phyloP scores from a whole-genome alignment of 2,329 filamentous ascomycete genomes.

The Hortaea werneckii region DNA sequence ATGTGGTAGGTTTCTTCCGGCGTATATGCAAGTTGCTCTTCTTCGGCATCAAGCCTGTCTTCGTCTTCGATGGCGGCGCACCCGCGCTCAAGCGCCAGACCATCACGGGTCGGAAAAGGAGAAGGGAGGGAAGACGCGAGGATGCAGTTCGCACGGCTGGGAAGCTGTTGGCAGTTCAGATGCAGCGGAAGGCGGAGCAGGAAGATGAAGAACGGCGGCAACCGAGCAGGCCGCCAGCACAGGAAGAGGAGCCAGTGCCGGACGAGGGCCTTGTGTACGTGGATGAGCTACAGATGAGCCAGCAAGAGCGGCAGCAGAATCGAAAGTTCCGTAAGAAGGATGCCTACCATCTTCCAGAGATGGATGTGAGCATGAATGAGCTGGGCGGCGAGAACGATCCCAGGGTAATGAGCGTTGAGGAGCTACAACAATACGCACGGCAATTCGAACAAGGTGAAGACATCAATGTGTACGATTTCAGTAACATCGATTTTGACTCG shows the following conservation, averaged over 20 bases:
- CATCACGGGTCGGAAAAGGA: conserved; percentile 64
- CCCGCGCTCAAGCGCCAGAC: conserved; percentile 86
- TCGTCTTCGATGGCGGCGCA: conserved; percentile 95
- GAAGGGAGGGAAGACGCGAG: conserved; percentile 79
- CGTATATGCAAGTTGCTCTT: conserved; percentile 96
- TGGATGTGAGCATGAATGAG: conserved; percentile 65
- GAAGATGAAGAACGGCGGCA: conserved; percentile 57
- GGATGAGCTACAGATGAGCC: conserved; percentile 75
- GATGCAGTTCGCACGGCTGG: conserved; percentile 88
- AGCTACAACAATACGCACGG: conserved; percentile 84
- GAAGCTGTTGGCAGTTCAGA: conserved; percentile 84
- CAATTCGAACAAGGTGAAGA: conserved; percentile 91
- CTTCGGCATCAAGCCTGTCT: conserved; percentile 91
- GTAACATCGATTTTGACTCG: conserved; percentile 95
- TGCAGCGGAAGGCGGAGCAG: conserved; percentile 82
- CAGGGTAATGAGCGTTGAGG: conserved; percentile 89
- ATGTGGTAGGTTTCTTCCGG: conserved; percentile 95
- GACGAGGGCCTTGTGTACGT: conserved; percentile 75
- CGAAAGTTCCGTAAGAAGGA: conserved; percentile 85
- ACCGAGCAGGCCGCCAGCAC: conserved; percentile 26
- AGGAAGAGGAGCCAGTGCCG: conserved; percentile 55
- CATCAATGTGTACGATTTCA: conserved; percentile 81
- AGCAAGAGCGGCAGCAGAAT: conserved; percentile 61
- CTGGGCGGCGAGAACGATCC: conserved; percentile 91
- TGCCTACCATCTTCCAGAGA: conserved; percentile 84